Evolutionary conservation across 2,329 filamentous ascomycete species (phyloP), one percentile per base, ranked within the genome.

Genomic region (Alternaria rosae): DNA sequence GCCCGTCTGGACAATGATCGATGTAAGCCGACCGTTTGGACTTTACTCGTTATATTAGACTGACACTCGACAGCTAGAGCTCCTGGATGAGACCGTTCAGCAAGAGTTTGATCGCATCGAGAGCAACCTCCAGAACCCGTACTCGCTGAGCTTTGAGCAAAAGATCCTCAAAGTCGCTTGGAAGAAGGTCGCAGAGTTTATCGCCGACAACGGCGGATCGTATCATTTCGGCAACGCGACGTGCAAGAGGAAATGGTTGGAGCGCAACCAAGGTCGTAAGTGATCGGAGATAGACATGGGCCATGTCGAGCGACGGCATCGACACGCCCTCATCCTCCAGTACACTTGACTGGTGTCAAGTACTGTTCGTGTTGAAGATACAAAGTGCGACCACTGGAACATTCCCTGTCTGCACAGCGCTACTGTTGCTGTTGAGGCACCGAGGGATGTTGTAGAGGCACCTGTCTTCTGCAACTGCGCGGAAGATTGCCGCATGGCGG

Each of bases 201-300:
- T 90, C 57, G 75, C 71, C 64, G 69, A 76, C 4, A 73, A 84
- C 45, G 85, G 86, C 3, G 86, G 86, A 8, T 84, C 83, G 3
- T 89, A 89, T 70, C 80, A 81, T 32, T 89, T 89, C 69, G 87
- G 86, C 3, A 85, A 87, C 67, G 83, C 86, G 3, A 89, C 87
- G 0, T 88, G 86, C 69, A 88, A 88, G 75, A 87, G 86, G 78
- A 88, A 88, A 78, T 89, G 86, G 84, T 75, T 80, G 15, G 83
- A 87, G 72, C 26, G 72, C 12, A 55, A 71, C 38, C 30, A 54
- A 9, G 30, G 5, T 21, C 48, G n/a, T 32, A 23, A 59, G 43
- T 59, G n/a, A 54, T 47, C 10, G 15, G 23, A 17, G 4, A 38
- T 15, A 25, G 0, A 26, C n/a, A 6, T 10, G 15, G 45, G n/a